Percentiles rank a stretch among this genome's conserved stretches.
phyloP scores from a whole-genome alignment of 768 basidiomycete genomes.

The Amanita rubescens region DNA sequence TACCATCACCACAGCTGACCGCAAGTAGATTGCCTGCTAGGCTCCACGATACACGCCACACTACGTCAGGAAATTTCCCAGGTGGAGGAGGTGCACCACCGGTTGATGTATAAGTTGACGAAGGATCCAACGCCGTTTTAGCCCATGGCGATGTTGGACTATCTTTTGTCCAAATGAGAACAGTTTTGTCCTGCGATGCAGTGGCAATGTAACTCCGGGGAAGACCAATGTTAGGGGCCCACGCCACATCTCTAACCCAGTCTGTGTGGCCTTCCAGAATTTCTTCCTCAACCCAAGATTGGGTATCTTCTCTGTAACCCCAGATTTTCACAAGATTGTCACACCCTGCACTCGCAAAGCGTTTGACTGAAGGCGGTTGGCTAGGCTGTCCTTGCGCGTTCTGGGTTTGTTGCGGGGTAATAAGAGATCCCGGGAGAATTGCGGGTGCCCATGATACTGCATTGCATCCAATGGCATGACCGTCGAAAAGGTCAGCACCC shows the following conservation, averaged over 20 bases:
- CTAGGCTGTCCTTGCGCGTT: slow-evolving; percentile 39
- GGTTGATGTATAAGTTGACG: slow-evolving; percentile 39
- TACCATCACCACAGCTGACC: slow-evolving; percentile 96
- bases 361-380: slow-evolving; percentile 61
- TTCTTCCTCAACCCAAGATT: slow-evolving; percentile 90
- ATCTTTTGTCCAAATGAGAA: slow-evolving; percentile 89
- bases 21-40: slow-evolving; percentile 93
- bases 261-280: slow-evolving; percentile 88
- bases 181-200: slow-evolving; percentile 89
- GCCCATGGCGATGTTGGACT: slow-evolving; percentile 67
- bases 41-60: slow-evolving; percentile 99
- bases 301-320: slow-evolving; percentile 81
- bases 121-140: slow-evolving; percentile 74
- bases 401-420: slow-evolving; percentile 48
- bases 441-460: slow-evolving; percentile 98
- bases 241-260: slow-evolving; percentile 99
- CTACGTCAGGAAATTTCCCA: slow-evolving; percentile 92
- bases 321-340: slow-evolving; percentile 95
- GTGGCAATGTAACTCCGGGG: slow-evolving; percentile 94
- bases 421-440: slow-evolving; percentile 76
- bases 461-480: slow-evolving; percentile 94
- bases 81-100: slow-evolving; percentile 35
- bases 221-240: slow-evolving; percentile 96
- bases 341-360: slow-evolving; percentile 93
- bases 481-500: slow-evolving; percentile 92